phyloP scores from a whole-genome alignment of 441 rosid species.

The Jatropha multifida region DNA sequence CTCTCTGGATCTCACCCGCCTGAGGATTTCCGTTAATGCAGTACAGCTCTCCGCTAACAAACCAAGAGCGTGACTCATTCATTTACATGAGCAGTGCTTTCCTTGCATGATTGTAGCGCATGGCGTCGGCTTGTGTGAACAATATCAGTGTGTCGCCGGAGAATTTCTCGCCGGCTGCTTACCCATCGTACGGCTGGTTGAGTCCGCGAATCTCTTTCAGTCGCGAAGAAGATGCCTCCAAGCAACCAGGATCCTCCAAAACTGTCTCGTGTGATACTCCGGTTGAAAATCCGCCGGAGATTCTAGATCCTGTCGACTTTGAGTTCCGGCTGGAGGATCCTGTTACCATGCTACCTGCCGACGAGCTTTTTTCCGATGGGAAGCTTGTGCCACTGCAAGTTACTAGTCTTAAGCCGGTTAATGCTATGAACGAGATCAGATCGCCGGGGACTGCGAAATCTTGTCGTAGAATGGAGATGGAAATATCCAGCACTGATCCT shows the following conservation, averaged over 20 bases:
- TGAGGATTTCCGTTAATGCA: slow-evolving; percentile 11
- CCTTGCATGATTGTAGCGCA: slow-evolving; percentile 35
- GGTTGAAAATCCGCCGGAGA: slow-evolving; percentile 32
- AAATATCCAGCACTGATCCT: slow-evolving; percentile 41
- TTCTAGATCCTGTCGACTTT: slow-evolving; percentile 50
- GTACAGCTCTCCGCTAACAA: neutral
- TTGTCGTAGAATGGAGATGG: slow-evolving; percentile 42
- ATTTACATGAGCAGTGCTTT: neutral
- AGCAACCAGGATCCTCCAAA: slow-evolving; percentile 21
- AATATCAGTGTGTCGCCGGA: slow-evolving; percentile 52
- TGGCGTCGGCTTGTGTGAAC: slow-evolving; percentile 74
- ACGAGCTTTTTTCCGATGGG: slow-evolving; percentile 83
- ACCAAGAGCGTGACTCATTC: neutral
- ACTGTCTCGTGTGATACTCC: neutral
- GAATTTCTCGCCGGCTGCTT: slow-evolving; percentile 34
- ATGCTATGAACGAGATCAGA: slow-evolving; percentile 21
- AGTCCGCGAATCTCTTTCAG: slow-evolving; percentile 54
- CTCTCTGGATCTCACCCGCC: slow-evolving; percentile 21
- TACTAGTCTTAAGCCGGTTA: slow-evolving; percentile 22
- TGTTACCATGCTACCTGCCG: slow-evolving; percentile 78
- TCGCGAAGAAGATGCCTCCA: slow-evolving; percentile 36
- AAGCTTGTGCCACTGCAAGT: slow-evolving; percentile 73
- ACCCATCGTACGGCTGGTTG: slow-evolving; percentile 47
- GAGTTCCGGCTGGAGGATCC: slow-evolving; percentile 82
- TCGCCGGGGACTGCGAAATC: slow-evolving; percentile 34